Evolutionary conservation across 2,329 filamentous ascomycete genomes (phyloP).

Genomic region (Fusarium dlaminii): DNA sequence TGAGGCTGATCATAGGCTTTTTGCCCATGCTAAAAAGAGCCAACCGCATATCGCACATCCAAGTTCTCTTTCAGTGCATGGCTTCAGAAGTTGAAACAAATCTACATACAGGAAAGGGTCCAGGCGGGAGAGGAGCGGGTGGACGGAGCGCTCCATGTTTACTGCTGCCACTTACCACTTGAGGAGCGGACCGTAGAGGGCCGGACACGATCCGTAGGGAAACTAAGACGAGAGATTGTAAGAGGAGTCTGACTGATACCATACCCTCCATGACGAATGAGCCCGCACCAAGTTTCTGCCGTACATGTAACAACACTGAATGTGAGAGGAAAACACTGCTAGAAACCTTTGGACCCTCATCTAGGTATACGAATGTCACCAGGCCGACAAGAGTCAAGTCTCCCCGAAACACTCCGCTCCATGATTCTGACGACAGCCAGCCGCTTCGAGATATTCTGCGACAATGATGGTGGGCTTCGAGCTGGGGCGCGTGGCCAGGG

Average conservation of each 20-base stretch:
- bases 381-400: conserved; percentile 19
- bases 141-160: conserved; percentile 18
- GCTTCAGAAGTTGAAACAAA: not conserved
- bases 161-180: conserved; percentile 12
- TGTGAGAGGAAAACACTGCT: conserved; percentile 3
- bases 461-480: conserved; percentile 31
- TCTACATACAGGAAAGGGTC: not conserved
- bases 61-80: not conserved
- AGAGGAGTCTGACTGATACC: conserved; percentile 23
- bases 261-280: conserved; percentile 21
- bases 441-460: conserved; percentile 18
- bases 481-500: conserved; percentile 38
- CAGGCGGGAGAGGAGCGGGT: conserved; percentile 23
- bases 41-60: not conserved
- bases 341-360: not conserved
- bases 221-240: conserved; percentile 19
- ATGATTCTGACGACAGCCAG: conserved; percentile 7
- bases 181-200: conserved; percentile 41
- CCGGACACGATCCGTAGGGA: conserved; percentile 33
- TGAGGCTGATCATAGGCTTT: conserved; percentile 18
- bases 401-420: conserved; percentile 9
- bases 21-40: not conserved
- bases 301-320: not conserved
- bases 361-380: conserved; percentile 3
- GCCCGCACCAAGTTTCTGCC: not conserved